Percentiles rank a stretch among this genome's conserved stretches.
Conservation (phyloP, 805 yeast genomes). For the Phaffomyces thermotolerans region DNA sequence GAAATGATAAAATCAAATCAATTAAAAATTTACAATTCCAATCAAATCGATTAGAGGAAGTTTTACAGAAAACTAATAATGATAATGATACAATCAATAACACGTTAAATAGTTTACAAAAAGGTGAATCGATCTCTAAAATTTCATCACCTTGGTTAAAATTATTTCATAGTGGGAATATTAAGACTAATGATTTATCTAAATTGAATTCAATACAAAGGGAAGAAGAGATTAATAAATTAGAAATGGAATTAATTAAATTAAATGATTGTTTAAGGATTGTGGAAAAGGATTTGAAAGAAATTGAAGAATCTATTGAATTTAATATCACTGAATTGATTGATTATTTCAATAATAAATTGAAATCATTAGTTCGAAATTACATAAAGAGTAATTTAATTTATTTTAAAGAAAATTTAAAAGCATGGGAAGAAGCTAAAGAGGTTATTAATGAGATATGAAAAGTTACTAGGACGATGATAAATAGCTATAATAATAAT, state of each 20-base stretch:
- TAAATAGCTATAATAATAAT: too few species aligned
- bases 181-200: conserved; percentile 13
- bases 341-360: conserved; percentile 22
- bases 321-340: conserved; percentile 24
- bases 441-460: conserved; percentile 14
- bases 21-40: conserved; percentile 29
- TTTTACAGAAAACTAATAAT: conserved; percentile 25
- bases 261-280: conserved; percentile 33
- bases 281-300: conserved; percentile 29
- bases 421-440: conserved; percentile 34
- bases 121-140: conserved; percentile 19
- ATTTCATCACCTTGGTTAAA: conserved; percentile 20
- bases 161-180: conserved; percentile 15
- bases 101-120: conserved; percentile 24
- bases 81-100: conserved; percentile 25
- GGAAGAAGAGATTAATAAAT: conserved; percentile 28
- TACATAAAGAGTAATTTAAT: conserved; percentile 28
- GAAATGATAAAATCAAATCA: conserved; percentile 25
- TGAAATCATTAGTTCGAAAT: conserved; percentile 24
- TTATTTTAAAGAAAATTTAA: conserved; percentile 31
- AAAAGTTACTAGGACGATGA: too few species aligned
- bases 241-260: conserved; percentile 30
- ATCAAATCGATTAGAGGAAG: conserved; percentile 25
- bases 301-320: conserved; percentile 28
- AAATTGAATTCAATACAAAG: conserved; percentile 30